Base-by-base conservation (phyloP, 1,139 yeast species). In the Yamadazyma pseudoaaseri region DNA sequence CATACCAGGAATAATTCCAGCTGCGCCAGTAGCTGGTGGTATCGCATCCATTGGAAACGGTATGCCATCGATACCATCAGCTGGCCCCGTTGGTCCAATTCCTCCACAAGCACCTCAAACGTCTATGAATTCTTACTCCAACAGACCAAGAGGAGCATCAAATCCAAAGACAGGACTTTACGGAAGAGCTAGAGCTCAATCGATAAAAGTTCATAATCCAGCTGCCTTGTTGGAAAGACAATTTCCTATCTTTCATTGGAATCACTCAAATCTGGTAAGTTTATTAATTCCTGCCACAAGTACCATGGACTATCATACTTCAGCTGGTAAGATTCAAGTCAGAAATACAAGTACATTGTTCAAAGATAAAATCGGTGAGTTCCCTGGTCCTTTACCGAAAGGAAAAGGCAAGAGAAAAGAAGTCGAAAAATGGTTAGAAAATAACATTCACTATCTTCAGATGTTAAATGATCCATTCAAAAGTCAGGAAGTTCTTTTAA, bases 211-310 rank as follows among this genome's bases (percentile, higher is more conserved):
- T 13, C 51, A 48, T 23, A 57, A 68, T 37, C 73, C 74, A 2
- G 56, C 56, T 17, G 60, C 65, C 6, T 49, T 63, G 29, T 49
- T 51, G 20, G 69, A 67, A 33, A 66, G 86, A 37, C 96, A 86
- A 53, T 85, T 84, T 55, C 96, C 96, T 0, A 56, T 89, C 22
- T 84, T 87, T 53, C 67, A 74, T 37, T 89, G 95, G 86, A 75
- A 86, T 30, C 60, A 65, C 24, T 55, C 69, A 5, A 58, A 52
- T 26, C 56, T 52, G 20, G 58, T 58, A 8, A 62, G 55, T 1
- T 43, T 46, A 8, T 48, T 69, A 30, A 46, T 62, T n/a, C 70
- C 73, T 3, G 52, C 45, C 9, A 38, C 37, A 2, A 29, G 37
- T 0, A 35, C 37, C 6, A 30, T 31, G 6, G 37, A 33, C 22